Evolutionary conservation across 2,329 filamentous ascomycete genomes (phyloP).

Genomic region (Alternaria gansuensis): DNA sequence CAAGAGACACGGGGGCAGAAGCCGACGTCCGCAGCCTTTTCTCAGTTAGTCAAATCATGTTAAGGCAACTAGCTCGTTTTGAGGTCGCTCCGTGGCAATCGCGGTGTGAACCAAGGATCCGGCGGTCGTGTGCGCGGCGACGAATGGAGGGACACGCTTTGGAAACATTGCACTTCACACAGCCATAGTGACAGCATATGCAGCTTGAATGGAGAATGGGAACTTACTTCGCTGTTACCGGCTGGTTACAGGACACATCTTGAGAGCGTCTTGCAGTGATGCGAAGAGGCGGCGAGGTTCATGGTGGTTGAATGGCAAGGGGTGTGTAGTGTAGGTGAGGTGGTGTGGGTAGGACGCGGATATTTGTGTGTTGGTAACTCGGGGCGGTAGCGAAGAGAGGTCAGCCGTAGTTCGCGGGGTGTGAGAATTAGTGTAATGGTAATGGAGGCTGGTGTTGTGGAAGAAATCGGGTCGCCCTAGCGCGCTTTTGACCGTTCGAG

Average conservation of each 20-base stretch:
- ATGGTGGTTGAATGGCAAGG: slow-evolving; percentile 23
- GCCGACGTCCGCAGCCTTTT: slow-evolving; percentile 31
- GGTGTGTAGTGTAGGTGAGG: slow-evolving; percentile 5
- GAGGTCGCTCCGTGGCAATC: slow-evolving; percentile 7
- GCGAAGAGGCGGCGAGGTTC: slow-evolving; percentile 41
- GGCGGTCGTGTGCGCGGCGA: background rate
- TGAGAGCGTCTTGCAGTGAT: slow-evolving; percentile 39
- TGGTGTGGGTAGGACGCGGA: slow-evolving; percentile 10
- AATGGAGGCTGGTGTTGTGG: slow-evolving; percentile 24
- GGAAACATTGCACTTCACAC: background rate
- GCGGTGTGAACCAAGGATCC: slow-evolving; percentile 14
- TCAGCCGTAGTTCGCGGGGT: slow-evolving; percentile 19
- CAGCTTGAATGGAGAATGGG: background rate
- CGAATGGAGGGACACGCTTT: slow-evolving; percentile 13
- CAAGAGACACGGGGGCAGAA: slow-evolving; percentile 26
- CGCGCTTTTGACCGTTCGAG: slow-evolving; percentile 17
- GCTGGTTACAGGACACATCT: slow-evolving; percentile 40
- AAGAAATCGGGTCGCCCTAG: slow-evolving; percentile 23
- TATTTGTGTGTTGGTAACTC: slow-evolving; percentile 22
- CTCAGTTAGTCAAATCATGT: slow-evolving; percentile 15
- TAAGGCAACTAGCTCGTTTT: background rate
- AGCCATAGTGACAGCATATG: background rate
- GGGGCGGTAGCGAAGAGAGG: slow-evolving; percentile 32
- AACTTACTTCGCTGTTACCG: slow-evolving; percentile 41
- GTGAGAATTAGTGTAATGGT: slow-evolving; percentile 20